Percentiles rank a stretch among this genome's conserved stretches.
Conservation (phyloP, 805 yeast species). For the Suhomyces sp. region DNA sequence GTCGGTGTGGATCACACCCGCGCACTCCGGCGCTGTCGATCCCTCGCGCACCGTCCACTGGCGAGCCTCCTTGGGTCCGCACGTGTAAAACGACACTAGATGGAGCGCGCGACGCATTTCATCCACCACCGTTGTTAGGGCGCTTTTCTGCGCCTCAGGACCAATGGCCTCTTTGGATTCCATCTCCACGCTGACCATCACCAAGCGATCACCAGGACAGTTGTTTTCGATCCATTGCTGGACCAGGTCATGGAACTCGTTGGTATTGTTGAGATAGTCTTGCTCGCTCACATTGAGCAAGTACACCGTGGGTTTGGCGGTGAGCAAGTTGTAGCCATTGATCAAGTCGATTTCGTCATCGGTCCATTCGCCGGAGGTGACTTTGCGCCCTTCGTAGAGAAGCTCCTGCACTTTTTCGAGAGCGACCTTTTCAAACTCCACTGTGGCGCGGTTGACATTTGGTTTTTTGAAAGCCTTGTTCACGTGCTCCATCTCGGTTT, state of each 20-base stretch:
- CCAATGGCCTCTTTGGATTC: constrained; percentile 39
- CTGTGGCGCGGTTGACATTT: constrained; percentile 19
- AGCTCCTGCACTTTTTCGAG: constrained; percentile 31
- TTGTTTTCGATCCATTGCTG: constrained; percentile 63
- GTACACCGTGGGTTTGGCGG: constrained; percentile 86
- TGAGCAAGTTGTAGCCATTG: constrained; percentile 68
- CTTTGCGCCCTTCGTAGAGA: constrained; percentile 53
- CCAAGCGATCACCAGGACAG: constrained; percentile 54
- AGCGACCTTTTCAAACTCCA: constrained; percentile 27
- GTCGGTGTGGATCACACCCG: constrained; percentile 87
- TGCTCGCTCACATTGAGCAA: constrained; percentile 69
- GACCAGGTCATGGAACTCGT: constrained; percentile 51
- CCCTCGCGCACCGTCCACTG: constrained; percentile 86
- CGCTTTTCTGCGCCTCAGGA: constrained; percentile 38
- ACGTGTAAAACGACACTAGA: constrained; percentile 80
- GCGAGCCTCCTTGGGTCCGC: constrained; percentile 80
- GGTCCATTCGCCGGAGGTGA: constrained; percentile 59
- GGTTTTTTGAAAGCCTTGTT: constrained; percentile 29
- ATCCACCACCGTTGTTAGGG: constrained; percentile 60
- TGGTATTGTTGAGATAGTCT: constrained; percentile 56
- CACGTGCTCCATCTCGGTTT: constrained; percentile 40
- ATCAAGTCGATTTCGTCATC: constrained; percentile 61
- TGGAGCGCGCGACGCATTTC: constrained; percentile 67
- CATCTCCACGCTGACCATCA: constrained; percentile 45
- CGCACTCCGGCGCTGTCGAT: constrained; percentile 82